Evolutionary conservation across 805 yeast genomes (phyloP), one percentile per base, ranked within the genome.

Genomic region (Kuraishia borneana): DNA sequence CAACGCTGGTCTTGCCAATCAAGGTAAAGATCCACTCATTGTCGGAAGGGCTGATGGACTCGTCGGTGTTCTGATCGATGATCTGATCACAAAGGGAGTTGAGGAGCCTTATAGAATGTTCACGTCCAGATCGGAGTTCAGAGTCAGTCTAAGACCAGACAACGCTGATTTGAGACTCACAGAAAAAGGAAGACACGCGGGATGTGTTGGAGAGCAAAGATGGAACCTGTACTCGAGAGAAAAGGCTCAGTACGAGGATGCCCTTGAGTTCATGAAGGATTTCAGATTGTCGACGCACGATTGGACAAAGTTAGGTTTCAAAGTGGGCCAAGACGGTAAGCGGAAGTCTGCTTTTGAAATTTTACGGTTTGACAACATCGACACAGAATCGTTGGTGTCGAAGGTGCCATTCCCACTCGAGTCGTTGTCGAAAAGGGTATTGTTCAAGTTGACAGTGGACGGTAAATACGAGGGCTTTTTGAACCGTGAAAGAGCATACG

Each of bases 51-150:
- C 84, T 0, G 89, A 87, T 51, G 96, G 95, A 1, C 88, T 84
- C 46, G 68, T 83, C 36, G 99, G 98, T 1, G 95, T 92, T 5
- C 60, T 92, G 38, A 78, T 92, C 32, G 98, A 92, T 55, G 99
- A 92, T 59, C 64, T 92, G 42, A 81, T 88, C 21, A 88, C 96
- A 1, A 85, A 85, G 53, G 99, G 98, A 14, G 95, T 92, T 2
- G 83, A 78, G 39, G 99, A 92, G 54, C 99, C 99, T 1, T 92
- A 92, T 53, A 64, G 99, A 42, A 92, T 92, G 98, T 92, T 92
- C 51, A 92, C 98, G 0, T 85, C 96, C 5, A 69, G 99, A 33
- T 83, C 95, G 0, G 99, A 92, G 53, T 92, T 85, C 53, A 66
- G 98, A 50, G 74, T 92, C 26, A 78, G 87, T 22, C 84, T 87